Evolutionary conservation across 257 asterid genomes (phyloP).

Genomic region (Nicotiana undulata): DNA sequence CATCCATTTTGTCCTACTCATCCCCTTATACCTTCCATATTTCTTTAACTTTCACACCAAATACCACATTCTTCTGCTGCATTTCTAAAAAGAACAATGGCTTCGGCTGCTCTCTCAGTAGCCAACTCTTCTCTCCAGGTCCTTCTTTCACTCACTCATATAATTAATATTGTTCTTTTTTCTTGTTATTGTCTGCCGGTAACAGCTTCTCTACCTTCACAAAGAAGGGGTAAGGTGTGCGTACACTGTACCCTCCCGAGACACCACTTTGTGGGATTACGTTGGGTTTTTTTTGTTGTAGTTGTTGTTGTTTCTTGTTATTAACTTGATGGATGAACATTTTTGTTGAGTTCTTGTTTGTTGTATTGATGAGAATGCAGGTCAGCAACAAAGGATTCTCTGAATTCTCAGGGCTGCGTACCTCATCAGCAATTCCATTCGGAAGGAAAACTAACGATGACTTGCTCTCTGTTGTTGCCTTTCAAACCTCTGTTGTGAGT

Average conservation of each 20-base stretch:
- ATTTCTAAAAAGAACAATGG: constrained; percentile 30
- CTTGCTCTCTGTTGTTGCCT: constrained; percentile 51
- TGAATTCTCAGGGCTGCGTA: constrained; percentile 69
- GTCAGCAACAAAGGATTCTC: constrained; percentile 80
- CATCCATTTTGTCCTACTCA: neutral
- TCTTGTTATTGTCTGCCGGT: too few relatives aligned
- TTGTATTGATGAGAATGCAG: constrained; percentile 23
- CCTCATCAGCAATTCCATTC: constrained; percentile 56
- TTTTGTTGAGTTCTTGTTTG: neutral
- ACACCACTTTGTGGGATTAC: too few relatives aligned
- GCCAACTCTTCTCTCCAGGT: constrained; percentile 84
- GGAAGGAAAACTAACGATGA: constrained; percentile 52
- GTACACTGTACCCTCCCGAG: too few relatives aligned
- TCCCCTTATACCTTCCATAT: constrained; percentile 9
- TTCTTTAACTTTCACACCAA: constrained; percentile 16
- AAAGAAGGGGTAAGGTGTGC: too few relatives aligned
- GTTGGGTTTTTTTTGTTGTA: too few relatives aligned
- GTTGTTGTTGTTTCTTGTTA: neutral
- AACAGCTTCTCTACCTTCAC: too few relatives aligned
- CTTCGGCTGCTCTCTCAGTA: constrained; percentile 73
- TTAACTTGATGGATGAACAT: neutral
- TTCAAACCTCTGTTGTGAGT: constrained; percentile 85
- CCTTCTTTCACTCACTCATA: neutral
- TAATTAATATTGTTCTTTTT: neutral
- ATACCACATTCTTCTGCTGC: constrained; percentile 15